Conservation (phyloP, 305 asterid species). For the Rubia balearica region DNA sequence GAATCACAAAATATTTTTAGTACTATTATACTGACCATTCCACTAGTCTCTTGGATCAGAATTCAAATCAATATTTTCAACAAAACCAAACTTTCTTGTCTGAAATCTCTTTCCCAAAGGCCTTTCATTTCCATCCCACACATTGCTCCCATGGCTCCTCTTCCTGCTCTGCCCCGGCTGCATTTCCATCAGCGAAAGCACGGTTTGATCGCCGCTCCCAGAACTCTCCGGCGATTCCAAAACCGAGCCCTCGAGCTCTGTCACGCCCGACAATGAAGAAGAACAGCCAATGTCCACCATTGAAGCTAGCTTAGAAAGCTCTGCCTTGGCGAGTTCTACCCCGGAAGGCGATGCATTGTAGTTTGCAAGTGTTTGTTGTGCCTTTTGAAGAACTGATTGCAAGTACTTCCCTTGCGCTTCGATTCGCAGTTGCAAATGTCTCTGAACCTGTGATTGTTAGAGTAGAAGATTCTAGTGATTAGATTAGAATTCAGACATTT, state of each 20-base stretch:
- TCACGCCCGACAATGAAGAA: constrained; percentile 52
- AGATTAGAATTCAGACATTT: no score
- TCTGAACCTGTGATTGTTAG: constrained; percentile 51
- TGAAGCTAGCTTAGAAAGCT: constrained; percentile 64
- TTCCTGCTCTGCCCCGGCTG: constrained; percentile 30
- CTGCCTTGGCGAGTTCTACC: constrained; percentile 58
- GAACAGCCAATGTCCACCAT: constrained; percentile 61
- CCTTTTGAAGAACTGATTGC: constrained; percentile 70
- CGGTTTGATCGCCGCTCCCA: constrained; percentile 26
- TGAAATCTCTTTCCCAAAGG: constrained; percentile 25
- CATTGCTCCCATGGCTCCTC: constrained; percentile 27
- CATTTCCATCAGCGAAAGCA: constrained; percentile 51
- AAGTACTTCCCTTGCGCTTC: constrained; percentile 93
- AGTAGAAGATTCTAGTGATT: no score
- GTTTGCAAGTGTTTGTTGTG: constrained; percentile 71
- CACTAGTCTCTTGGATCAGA: constrained; percentile 34
- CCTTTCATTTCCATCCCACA: constrained; percentile 18
- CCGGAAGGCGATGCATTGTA: constrained; percentile 49
- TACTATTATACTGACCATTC: constrained; percentile 26
- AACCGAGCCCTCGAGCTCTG: constrained; percentile 48
- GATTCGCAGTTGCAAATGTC: constrained; percentile 70
- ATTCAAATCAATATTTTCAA: constrained; percentile 52
- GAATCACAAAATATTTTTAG: constrained; percentile 8
- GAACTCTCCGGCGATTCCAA: not conserved
- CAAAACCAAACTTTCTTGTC: constrained; percentile 18